Evolutionary conservation across 495 filamentous ascomycete genomes (phyloP), one percentile per base, ranked within the genome.

Genomic region (Aspergillus affinis): DNA sequence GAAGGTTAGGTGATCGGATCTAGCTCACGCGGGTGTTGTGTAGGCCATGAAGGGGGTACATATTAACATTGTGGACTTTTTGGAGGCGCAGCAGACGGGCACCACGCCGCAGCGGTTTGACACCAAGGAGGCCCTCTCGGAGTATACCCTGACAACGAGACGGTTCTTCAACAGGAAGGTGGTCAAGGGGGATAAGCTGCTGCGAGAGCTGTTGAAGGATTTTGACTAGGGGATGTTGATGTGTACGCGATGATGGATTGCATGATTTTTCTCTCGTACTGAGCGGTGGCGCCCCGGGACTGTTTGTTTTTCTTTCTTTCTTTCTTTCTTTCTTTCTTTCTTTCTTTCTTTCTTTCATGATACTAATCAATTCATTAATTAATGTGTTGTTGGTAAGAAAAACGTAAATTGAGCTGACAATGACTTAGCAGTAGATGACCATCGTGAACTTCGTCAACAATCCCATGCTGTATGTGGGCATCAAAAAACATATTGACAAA

Each of bases 401-500:
- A 10, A 13, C 6, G 36, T 41, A 41, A 41, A 41, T 41, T 41
- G 36, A 41, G 36, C 36, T 13, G 36, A 41, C 36, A 41, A 41
- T 13, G 36, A 41, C 36, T 41, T 41, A 41, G 36, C 36, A 41
- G 36, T 41, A 41, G 12, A 41, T 41, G 4, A 48, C 6, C 30
- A 57, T 57, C 19, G 21, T 27, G 45, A 29, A 48, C 9, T 29
- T 57, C 21, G 27, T 48, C 19, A 46, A 41, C 20, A 44, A 36
- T 18, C n/a, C 18, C 51, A 44, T 21, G 9, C 18, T 63, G 46
- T 54, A 27, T 59, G 21, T 19, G 51, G 51, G 48, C 41, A 55
- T 59, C 46, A 63, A 60, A 53, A 64, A 48, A 44, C 45, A 19
- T 61, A 58, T 58, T 15, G 27, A 56, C 49, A 60, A 27, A 51